Evolutionary conservation across 352 stramenopile species (phyloP), one percentile per base, ranked within the genome.

Genomic region (Phytopythium cucurbitacearum): DNA sequence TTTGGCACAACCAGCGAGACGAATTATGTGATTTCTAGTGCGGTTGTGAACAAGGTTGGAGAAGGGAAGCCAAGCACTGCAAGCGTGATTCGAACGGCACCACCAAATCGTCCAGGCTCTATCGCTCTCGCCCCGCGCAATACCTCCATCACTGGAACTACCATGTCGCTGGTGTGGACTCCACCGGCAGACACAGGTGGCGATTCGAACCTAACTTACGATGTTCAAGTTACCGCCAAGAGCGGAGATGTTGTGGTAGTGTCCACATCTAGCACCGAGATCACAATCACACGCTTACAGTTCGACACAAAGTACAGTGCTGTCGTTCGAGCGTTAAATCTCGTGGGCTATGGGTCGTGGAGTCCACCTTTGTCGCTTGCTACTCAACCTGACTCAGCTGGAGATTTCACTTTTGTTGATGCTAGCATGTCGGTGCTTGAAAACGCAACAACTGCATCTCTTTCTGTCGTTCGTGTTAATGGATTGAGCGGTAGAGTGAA

Each of bases 371-470:
- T 62, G 7, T 52, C 10, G 1, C 45, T 48, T 1, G 60, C n/a
- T 7, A 90, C 80, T 0, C 58, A 76, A 8, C 73, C 76, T 3
- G 76, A 86, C 15, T 49, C 71, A 9, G 69, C 76, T n/a, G 80
- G 80, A 0, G 64, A 71, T 21, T 85, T 90, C 48, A 76, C 53
- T 38, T 71, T 90, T 40, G 53, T 51, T 7, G 51, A 54, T 28
- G 37, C 62, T 0, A 57, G 35, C 0, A 43, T 64, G 2, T 57
- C 51, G 1, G 66, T 88, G 4, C 21, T 68, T 0, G 78, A 90
- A 38, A 81, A 85, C 28, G 65, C 62, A 10, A 72, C 59, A 0
- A 34, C 57, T 9, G 44, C 87, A 4, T 28, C 40, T 12, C 40
- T 88, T 0, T 32, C 52, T 5, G 54, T 90, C 4, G 35, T 43